Evolutionary conservation across 1,284 basidiomycete genomes (phyloP).

Genomic region (Ganoderma meredithae): DNA sequence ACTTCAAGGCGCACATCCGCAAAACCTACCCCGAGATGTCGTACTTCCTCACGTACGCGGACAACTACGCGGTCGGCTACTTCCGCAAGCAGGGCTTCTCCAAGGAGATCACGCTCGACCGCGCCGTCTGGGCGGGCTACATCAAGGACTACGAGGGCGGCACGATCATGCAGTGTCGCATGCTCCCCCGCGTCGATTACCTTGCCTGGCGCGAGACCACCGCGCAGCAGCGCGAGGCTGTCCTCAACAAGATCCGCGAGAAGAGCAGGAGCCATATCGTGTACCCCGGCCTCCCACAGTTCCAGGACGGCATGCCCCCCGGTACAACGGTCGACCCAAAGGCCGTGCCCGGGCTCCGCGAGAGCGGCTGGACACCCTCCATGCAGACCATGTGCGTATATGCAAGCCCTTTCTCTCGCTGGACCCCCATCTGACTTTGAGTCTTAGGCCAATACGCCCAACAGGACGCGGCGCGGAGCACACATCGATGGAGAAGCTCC

Average conservation of each 20-base stretch:
- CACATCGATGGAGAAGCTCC: conserved; percentile 81
- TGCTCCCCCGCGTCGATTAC: conserved; percentile 93
- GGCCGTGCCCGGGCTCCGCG: conserved; percentile 90
- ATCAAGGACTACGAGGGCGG: conserved; percentile 99
- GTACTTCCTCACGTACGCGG: conserved; percentile 98
- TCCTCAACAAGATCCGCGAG: conserved; percentile 88
- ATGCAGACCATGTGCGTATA: conserved; percentile 69
- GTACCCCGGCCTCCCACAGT: conserved; percentile 84
- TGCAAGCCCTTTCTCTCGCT: neutral
- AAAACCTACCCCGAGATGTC: conserved; percentile 84
- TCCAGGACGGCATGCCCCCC: conserved; percentile 64
- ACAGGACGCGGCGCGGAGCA: conserved; percentile 64
- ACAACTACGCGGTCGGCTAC: conserved; percentile 99
- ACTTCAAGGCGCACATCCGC: conserved; percentile 94
- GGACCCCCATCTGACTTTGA: no score
- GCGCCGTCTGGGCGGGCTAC: conserved; percentile 96
- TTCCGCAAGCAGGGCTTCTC: conserved; percentile 99
- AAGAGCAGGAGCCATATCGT: conserved; percentile 90
- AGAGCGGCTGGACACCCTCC: conserved; percentile 93
- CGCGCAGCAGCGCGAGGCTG: conserved; percentile 86
- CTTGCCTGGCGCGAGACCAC: conserved; percentile 85
- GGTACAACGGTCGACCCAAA: conserved; percentile 65
- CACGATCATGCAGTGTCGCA: conserved; percentile 99
- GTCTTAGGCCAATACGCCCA: conserved; percentile 40
- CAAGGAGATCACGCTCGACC: conserved; percentile 93